Conservation (phyloP, 148 eudicot species). For the Rhododendron kiyosumense region DNA sequence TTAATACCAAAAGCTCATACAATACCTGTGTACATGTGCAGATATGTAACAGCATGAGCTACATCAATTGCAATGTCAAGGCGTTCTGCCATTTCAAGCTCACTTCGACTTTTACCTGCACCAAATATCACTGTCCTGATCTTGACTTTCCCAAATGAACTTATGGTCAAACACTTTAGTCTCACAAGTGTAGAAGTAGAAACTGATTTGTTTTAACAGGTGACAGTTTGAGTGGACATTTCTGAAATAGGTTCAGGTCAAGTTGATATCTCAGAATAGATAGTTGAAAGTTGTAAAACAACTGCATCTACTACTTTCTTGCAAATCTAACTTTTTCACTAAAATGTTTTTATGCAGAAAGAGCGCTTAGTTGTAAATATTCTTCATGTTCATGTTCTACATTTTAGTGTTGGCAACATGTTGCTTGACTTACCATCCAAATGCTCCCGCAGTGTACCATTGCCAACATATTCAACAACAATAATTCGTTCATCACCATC, state of each 20-base stretch:
- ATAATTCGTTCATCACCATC: slow-evolving; percentile 55
- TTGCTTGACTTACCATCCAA: slow-evolving; percentile 52
- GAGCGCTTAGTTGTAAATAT: background rate
- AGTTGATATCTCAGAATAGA: background rate
- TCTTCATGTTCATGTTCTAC: background rate
- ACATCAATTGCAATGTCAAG: slow-evolving; percentile 72
- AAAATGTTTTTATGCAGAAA: background rate
- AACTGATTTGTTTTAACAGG: background rate
- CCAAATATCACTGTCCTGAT: background rate
- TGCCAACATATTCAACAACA: slow-evolving; percentile 62
- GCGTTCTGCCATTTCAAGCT: slow-evolving; percentile 57
- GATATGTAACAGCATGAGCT: slow-evolving; percentile 75
- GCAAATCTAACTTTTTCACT: background rate
- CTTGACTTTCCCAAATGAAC: background rate
- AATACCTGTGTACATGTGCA: slow-evolving; percentile 66
- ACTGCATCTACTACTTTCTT: background rate
- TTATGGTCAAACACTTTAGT: background rate
- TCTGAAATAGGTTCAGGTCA: background rate
- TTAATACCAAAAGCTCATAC: background rate
- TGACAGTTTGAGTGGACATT: background rate
- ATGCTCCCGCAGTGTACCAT: slow-evolving; percentile 68
- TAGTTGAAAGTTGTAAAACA: background rate
- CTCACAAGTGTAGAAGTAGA: background rate
- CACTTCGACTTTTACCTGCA: slow-evolving; percentile 44
- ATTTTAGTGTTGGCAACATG: background rate